These are phyloP conservation scores for Ceratobasidium sp. DNA, from an alignment of 1,284 basidiomycete species.

Conservation along the genomic window DNA sequence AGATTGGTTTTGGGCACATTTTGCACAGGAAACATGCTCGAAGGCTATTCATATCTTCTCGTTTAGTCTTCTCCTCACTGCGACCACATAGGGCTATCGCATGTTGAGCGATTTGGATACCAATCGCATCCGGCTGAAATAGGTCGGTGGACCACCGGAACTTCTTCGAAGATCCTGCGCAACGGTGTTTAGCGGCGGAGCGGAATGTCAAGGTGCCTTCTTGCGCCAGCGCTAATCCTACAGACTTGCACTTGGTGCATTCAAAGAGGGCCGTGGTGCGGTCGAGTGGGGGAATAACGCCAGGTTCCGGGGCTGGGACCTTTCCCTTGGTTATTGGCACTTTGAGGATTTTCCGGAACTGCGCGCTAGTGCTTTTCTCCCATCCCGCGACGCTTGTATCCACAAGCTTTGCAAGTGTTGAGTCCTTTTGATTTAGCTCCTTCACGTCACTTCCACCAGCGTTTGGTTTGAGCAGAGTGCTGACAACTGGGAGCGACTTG, in stretches of 20 bases:
- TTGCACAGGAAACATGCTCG: conserved; percentile 27
- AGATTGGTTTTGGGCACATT: conserved; percentile 16
- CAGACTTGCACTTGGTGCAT: conserved; percentile 31
- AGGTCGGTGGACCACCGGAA: conserved; percentile 24
- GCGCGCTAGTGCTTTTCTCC: conserved; percentile 29
- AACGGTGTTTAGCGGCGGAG: conserved; percentile 35
- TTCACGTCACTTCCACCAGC: conserved; percentile 2
- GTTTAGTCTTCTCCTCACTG: conserved; percentile 3
- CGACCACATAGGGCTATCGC: conserved; percentile 11
- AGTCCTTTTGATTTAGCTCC: conserved; percentile 26
- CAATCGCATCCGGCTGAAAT: conserved; percentile 25
- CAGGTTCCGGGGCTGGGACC: conserved; percentile 17
- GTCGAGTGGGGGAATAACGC: conserved; percentile 26
- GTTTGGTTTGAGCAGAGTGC: conserved; percentile 34
- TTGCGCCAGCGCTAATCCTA: conserved; percentile 19
- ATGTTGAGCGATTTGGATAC: conserved; percentile 20
- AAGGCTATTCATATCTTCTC: conserved; percentile 25
- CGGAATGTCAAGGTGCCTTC: conserved; percentile 37
- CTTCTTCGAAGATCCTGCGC: conserved; percentile 10
- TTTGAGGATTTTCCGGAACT: conserved; percentile 39
- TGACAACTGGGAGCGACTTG: conserved; percentile 26
- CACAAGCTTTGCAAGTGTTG: conserved; percentile 28
- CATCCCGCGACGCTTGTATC: conserved; percentile 13
- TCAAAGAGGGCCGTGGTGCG: conserved; percentile 37
- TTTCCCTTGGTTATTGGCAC: conserved; percentile 34